Conservation (phyloP, 768 basidiomycete species). For the Lentinula sp. region DNA sequence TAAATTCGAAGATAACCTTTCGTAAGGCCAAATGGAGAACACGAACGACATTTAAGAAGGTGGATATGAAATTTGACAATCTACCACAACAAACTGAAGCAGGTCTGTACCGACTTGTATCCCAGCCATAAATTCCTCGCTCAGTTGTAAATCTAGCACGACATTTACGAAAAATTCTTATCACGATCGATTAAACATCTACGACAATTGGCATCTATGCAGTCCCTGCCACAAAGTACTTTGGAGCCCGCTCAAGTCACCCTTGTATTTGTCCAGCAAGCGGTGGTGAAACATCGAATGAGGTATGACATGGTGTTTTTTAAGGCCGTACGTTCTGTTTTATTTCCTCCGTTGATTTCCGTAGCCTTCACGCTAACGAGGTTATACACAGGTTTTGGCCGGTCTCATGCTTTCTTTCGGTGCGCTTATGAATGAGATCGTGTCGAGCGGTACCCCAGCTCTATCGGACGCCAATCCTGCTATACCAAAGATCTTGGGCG, state of each 20-base stretch:
- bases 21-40: neutral
- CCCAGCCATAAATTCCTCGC: neutral
- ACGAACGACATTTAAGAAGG: neutral
- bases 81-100: neutral
- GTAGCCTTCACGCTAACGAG: neutral
- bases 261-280: neutral
- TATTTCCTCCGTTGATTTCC: neutral
- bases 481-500: constrained; percentile 57
- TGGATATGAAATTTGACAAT: neutral
- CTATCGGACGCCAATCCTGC: constrained; percentile 51
- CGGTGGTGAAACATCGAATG: neutral
- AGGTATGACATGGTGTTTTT: constrained; percentile 3
- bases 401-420: constrained; percentile 73
- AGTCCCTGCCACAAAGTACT: constrained; percentile 5
- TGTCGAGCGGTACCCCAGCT: constrained; percentile 51
- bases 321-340: neutral
- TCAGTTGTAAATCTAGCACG: neutral
- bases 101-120: neutral
- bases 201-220: neutral
- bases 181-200: neutral
- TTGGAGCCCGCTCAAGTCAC: constrained; percentile 6
- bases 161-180: neutral
- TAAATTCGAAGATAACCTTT: neutral
- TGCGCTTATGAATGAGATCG: constrained; percentile 58
- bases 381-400: constrained; percentile 47